Conservation (phyloP, 2,329 filamentous ascomycete genomes). For the Diplodia scrobiculata region DNA sequence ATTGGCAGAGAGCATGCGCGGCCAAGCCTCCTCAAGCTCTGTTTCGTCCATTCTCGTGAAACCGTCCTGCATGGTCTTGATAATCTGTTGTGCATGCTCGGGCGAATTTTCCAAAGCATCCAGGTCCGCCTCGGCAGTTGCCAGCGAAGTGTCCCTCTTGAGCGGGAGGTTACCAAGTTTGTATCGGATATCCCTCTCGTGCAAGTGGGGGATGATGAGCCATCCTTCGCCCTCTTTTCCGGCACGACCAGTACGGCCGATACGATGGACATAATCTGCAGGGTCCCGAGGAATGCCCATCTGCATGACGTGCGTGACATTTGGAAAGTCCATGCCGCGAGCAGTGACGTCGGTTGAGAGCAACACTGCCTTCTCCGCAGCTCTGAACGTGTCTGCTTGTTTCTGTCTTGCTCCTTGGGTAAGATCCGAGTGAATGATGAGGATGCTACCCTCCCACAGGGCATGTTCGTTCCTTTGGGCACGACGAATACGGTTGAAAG, state of each 20-base stretch:
- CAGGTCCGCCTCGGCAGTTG: constrained; percentile 52
- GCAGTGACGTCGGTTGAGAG: constrained; percentile 57
- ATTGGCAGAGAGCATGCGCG: neutral
- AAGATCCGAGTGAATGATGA: constrained; percentile 78
- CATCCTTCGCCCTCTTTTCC: constrained; percentile 72
- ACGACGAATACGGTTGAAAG: constrained; percentile 37
- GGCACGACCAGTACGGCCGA: constrained; percentile 63
- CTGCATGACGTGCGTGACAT: constrained; percentile 57
- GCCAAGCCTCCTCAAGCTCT: neutral
- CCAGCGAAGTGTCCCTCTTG: constrained; percentile 56
- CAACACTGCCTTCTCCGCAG: constrained; percentile 57
- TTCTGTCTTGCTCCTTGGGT: constrained; percentile 68
- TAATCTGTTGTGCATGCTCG: constrained; percentile 33
- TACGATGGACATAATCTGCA: constrained; percentile 56
- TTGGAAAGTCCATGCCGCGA: constrained; percentile 57
- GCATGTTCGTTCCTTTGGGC: constrained; percentile 35
- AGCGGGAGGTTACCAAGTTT: constrained; percentile 61
- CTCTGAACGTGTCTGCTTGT: constrained; percentile 72
- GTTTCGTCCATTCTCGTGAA: neutral
- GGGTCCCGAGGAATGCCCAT: constrained; percentile 50
- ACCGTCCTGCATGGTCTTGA: neutral
- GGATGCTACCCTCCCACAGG: constrained; percentile 46
- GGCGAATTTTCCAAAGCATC: constrained; percentile 43
- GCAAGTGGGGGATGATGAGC: constrained; percentile 62
- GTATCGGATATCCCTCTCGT: constrained; percentile 53